phyloP scores from a whole-genome alignment of 345 rosid genomes.

The Punica granatum region DNA sequence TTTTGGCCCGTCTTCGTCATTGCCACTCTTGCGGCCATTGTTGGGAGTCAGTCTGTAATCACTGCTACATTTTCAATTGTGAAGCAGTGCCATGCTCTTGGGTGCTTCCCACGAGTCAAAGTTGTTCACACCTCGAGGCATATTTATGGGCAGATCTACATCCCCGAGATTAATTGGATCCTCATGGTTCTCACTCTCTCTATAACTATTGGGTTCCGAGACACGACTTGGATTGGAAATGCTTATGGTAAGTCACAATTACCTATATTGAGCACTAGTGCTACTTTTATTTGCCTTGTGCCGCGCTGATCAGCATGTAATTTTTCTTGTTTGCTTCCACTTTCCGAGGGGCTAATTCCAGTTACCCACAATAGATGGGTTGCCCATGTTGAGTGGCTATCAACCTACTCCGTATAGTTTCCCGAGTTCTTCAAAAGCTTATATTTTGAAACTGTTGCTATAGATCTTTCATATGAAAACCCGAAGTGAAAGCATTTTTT shows the following conservation, averaged over 20 bases:
- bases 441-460: too few relatives aligned
- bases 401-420: too few relatives aligned
- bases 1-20: conserved; percentile 88
- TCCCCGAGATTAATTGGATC: conserved; percentile 97
- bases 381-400: too few relatives aligned
- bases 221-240: conserved; percentile 78
- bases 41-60: conserved; percentile 84
- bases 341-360: not conserved
- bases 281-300: not conserved
- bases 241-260: conserved; percentile 62
- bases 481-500: not conserved
- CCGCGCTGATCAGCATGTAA: not conserved
- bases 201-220: conserved; percentile 63
- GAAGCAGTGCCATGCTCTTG: conserved; percentile 92
- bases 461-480: not conserved
- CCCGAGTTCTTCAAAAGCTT: too few relatives aligned
- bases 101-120: conserved; percentile 95
- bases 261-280: not conserved
- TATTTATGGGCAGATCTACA: conserved; percentile 83
- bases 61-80: conserved; percentile 84
- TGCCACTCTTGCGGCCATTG: conserved; percentile 89
- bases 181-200: conserved; percentile 88
- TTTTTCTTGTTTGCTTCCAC: not conserved
- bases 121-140: conserved; percentile 84
- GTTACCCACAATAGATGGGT: not conserved